phyloP scores from a whole-genome alignment of 2,329 filamentous ascomycete genomes.

The Ascochyta rabiei region DNA sequence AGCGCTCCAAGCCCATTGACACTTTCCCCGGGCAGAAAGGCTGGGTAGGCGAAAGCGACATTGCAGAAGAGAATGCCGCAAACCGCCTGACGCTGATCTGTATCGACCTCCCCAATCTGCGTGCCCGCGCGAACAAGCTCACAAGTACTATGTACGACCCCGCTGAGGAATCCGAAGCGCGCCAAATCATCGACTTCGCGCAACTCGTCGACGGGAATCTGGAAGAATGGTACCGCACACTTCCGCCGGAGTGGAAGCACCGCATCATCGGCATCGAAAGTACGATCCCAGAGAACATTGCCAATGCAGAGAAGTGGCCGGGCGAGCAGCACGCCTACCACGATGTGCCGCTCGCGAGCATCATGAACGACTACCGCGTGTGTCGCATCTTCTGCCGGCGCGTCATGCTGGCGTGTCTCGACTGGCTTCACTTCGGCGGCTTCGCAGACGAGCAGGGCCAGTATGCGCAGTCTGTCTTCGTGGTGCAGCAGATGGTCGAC shows the following conservation, averaged over 20 bases:
- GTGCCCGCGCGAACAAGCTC: constrained; percentile 42
- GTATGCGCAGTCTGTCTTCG: constrained; percentile 30
- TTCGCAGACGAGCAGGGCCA: constrained; percentile 16
- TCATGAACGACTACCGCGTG: constrained; percentile 51
- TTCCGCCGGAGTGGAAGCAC: constrained; percentile 45
- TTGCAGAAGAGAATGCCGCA: constrained; percentile 47
- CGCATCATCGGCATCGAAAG: constrained; percentile 39
- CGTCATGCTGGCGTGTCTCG: constrained; percentile 46
- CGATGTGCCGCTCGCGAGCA: constrained; percentile 47
- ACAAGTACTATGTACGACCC: constrained; percentile 31
- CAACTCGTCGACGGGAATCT: constrained; percentile 46
- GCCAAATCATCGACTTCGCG: constrained; percentile 43
- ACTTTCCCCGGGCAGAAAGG: constrained; percentile 44
- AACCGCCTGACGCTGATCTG: constrained; percentile 50
- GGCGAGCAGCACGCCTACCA: constrained; percentile 50
- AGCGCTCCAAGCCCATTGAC: constrained; percentile 48
- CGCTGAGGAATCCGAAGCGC: constrained; percentile 34
- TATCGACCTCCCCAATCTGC: constrained; percentile 47
- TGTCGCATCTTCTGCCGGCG: constrained; percentile 49
- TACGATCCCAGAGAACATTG: constrained; percentile 36
- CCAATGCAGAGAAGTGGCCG: constrained; percentile 41
- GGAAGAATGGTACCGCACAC: constrained; percentile 45
- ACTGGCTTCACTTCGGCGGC: constrained; percentile 30
- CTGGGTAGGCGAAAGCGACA: constrained; percentile 42
- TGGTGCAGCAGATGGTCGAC: constrained; percentile 48